Evolutionary conservation across 306 rosid genomes (phyloP).

Genomic region (Malus orientalis): DNA sequence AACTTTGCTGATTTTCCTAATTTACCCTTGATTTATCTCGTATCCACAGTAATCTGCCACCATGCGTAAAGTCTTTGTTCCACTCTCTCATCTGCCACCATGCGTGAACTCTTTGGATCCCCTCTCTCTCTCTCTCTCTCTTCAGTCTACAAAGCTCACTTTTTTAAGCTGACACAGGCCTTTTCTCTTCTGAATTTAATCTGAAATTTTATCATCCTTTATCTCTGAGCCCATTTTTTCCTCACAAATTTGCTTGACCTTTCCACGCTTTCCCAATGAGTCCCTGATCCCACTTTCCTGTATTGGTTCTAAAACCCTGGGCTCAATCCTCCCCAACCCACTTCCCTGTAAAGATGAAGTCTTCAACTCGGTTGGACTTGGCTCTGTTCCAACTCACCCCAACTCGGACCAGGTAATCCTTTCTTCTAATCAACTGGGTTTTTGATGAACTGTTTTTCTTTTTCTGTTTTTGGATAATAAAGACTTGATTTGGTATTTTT

Average conservation of each 20-base stretch:
- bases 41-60: not conserved
- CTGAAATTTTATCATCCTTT: constrained; percentile 17
- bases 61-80: not conserved
- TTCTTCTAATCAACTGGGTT: not conserved
- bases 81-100: constrained; percentile 1
- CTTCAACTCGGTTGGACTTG: constrained; percentile 71
- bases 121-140: constrained; percentile 14
- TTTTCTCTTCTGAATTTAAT: constrained; percentile 16
- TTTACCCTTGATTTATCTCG: constrained; percentile 1
- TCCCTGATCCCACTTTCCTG: constrained; percentile 28
- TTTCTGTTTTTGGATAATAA: not conserved
- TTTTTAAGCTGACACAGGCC: constrained; percentile 21
- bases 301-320: constrained; percentile 1
- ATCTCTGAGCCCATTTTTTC: constrained; percentile 15
- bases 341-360: constrained; percentile 37
- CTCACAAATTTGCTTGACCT: not conserved
- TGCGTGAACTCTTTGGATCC: not conserved
- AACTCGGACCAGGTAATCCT: constrained; percentile 75
- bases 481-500: not conserved
- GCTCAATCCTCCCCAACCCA: not conserved
- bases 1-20: constrained; percentile 4
- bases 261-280: constrained; percentile 5
- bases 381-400: constrained; percentile 94
- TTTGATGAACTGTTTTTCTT: not conserved
- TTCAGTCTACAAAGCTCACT: constrained; percentile 14